These are phyloP conservation scores for Blastomyces gilchristii DNA, from an alignment of 2,329 filamentous ascomycete species.

Conservation along the genomic window DNA sequence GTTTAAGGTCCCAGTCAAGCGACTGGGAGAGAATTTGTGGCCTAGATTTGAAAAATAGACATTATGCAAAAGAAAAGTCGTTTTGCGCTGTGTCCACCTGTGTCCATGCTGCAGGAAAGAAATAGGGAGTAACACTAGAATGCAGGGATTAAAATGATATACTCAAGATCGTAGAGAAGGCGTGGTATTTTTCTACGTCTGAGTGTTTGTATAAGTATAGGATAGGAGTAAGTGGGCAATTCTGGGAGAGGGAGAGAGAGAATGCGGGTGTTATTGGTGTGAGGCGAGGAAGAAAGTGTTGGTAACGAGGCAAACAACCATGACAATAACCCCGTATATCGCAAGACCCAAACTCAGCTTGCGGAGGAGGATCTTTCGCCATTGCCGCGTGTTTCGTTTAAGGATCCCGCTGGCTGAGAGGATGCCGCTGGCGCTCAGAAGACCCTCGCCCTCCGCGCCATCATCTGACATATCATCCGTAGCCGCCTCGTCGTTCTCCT, in stretches of 20 bases:
- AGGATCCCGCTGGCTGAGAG: conserved; percentile 49
- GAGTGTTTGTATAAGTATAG: not conserved
- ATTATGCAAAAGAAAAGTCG: not conserved
- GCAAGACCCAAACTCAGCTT: conserved; percentile 64
- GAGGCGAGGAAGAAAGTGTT: conserved; percentile 69
- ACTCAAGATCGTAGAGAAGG: not conserved
- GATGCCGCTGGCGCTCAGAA: conserved; percentile 31
- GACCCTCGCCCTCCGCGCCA: conserved; percentile 20
- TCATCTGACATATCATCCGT: conserved; percentile 27
- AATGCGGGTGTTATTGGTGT: conserved; percentile 38
- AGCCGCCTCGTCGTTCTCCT: conserved; percentile 71
- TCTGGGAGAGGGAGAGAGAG: not conserved
- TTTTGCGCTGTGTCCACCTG: not conserved
- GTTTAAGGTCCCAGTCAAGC: not conserved
- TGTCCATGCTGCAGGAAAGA: not conserved
- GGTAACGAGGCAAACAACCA: conserved; percentile 76
- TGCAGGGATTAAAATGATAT: not conserved
- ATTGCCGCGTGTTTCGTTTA: conserved; percentile 54
- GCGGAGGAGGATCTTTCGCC: conserved; percentile 54
- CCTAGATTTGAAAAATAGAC: not conserved
- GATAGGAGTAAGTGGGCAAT: not conserved
- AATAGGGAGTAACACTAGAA: too few relatives aligned
- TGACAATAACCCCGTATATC: conserved; percentile 75
- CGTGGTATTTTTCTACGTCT: not conserved
- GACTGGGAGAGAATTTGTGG: not conserved